These are phyloP conservation scores for Pleurotus sapidus DNA, from an alignment of 768 basidiomycete genomes.

Conservation along the genomic window DNA sequence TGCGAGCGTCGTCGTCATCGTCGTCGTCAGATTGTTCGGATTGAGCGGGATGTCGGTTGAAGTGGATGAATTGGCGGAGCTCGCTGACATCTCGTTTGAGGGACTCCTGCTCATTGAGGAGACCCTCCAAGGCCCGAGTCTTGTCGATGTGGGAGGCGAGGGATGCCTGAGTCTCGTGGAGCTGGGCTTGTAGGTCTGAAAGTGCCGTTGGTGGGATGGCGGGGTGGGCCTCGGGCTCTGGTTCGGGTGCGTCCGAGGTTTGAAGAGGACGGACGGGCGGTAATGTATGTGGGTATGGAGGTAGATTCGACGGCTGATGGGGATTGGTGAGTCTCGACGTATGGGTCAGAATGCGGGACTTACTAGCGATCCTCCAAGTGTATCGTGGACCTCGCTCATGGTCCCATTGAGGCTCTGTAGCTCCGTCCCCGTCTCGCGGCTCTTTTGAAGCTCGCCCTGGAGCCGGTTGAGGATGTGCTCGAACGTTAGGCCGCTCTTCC, in stretches of 20 bases:
- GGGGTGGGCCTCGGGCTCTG: conserved; percentile 19
- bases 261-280: conserved; percentile 60
- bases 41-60: conserved; percentile 14
- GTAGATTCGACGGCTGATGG: conserved; percentile 54
- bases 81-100: conserved; percentile 76
- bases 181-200: conserved; percentile 74
- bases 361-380: conserved; percentile 80
- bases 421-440: conserved; percentile 88
- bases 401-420: conserved; percentile 71
- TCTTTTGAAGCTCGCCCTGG: conserved; percentile 94
- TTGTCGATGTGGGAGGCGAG: conserved; percentile 78
- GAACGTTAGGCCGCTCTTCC: conserved; percentile 83
- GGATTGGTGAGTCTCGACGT: not conserved
- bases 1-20: conserved; percentile 69
- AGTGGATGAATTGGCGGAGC: conserved; percentile 70
- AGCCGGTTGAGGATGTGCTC: conserved; percentile 88
- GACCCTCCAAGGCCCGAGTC: conserved; percentile 77
- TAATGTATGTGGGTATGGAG: conserved; percentile 60
- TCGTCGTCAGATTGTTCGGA: conserved; percentile 38
- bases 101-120: conserved; percentile 80
- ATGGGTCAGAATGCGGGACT: conserved; percentile 23
- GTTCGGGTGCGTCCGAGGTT: conserved; percentile 17
- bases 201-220: conserved; percentile 24
- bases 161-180: conserved; percentile 79
- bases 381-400: conserved; percentile 92